Percentiles rank a stretch among this genome's conserved stretches.
phyloP scores from a whole-genome alignment of 2,329 filamentous ascomycete species.

The Epichloe gansuensis region DNA sequence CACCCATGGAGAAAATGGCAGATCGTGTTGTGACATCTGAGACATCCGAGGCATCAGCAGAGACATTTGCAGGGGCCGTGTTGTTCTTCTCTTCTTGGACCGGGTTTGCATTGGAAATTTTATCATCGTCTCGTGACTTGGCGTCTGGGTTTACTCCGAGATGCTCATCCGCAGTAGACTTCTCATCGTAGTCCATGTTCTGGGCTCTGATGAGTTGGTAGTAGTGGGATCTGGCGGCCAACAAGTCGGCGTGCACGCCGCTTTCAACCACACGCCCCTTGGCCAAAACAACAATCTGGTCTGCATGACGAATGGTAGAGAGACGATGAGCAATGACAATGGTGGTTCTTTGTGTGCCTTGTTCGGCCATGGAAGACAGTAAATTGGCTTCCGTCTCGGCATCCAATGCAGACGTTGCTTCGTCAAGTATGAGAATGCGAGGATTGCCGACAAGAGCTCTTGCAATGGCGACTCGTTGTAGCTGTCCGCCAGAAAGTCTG shows the following conservation, averaged over 20 bases:
- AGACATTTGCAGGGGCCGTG: conserved; percentile 13
- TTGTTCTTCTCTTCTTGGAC: not conserved
- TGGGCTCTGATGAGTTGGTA: conserved; percentile 40
- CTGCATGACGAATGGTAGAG: conserved; percentile 42
- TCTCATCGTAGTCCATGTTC: not conserved
- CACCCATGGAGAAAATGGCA: not conserved
- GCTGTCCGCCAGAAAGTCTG: conserved; percentile 8
- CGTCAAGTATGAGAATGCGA: conserved; percentile 12
- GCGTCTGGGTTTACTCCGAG: not conserved
- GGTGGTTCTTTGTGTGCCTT: conserved; percentile 28
- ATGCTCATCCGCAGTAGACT: not conserved
- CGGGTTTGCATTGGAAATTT: not conserved
- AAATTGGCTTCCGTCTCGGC: conserved; percentile 23
- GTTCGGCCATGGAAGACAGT: not conserved
- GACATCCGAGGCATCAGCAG: not conserved
- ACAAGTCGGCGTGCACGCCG: conserved; percentile 44
- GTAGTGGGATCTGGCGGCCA: conserved; percentile 17
- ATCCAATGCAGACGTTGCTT: conserved; percentile 10
- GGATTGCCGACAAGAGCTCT: conserved; percentile 11
- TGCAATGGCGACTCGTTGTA: conserved; percentile 9
- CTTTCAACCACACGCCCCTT: conserved; percentile 43
- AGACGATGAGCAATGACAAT: conserved; percentile 49
- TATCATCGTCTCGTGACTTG: not conserved
- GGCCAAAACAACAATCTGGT: conserved; percentile 50
- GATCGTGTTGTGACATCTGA: not conserved